Evolutionary conservation across 202 grass and related monocot species (phyloP).

Genomic region (Elaeis oleifera): DNA sequence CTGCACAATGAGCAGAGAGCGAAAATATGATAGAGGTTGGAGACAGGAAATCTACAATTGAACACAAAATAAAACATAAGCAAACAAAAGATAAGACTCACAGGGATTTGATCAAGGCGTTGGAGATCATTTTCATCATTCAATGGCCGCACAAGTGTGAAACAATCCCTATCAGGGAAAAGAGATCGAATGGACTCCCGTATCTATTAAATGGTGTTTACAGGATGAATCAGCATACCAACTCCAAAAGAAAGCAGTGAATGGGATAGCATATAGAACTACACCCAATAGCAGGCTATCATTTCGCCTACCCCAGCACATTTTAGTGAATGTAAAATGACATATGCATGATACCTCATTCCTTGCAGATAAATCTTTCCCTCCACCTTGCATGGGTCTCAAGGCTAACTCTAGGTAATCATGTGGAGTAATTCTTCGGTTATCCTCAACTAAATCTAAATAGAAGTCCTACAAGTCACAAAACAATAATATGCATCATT

Average conservation of each 20-base stretch:
- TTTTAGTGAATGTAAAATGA: too few relatives aligned
- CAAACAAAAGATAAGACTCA: conserved; percentile 31
- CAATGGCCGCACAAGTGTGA: conserved; percentile 85
- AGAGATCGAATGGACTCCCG: conserved; percentile 87
- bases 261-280: too few relatives aligned
- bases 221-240: too few relatives aligned
- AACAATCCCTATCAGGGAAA: conserved; percentile 96
- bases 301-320: too few relatives aligned
- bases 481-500: neutral
- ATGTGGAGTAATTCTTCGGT: conserved; percentile 84
- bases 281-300: too few relatives aligned
- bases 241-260: too few relatives aligned
- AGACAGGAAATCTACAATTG: neutral
- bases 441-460: conserved; percentile 85
- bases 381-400: conserved; percentile 74
- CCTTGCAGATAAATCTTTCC: conserved; percentile 59
- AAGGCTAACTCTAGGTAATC: conserved; percentile 88
- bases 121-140: conserved; percentile 92
- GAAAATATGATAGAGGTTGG: conserved; percentile 4
- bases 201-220: conserved; percentile 37
- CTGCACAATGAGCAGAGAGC: conserved; percentile 37
- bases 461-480: conserved; percentile 70
- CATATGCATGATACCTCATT: conserved; percentile 44
- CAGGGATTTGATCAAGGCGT: conserved; percentile 78
- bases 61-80: neutral